Evolutionary conservation across 2,329 filamentous ascomycete species (phyloP), one percentile per base, ranked within the genome.

Genomic region (Moelleriella libera): DNA sequence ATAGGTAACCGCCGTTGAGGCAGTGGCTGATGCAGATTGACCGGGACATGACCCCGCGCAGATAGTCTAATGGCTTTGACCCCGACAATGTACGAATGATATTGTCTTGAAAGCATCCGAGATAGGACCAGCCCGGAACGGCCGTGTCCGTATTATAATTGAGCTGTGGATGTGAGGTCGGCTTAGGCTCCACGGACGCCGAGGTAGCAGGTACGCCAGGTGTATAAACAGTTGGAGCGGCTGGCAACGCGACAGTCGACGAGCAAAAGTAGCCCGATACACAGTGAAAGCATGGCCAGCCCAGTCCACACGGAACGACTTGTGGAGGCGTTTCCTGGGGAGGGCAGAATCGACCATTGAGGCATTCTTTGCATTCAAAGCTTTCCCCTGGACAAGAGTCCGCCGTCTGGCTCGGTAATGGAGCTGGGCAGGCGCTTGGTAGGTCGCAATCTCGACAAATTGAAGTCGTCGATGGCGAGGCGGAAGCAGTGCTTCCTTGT

Each of bases 1-100:
- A 67, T 2, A 52, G 50, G 52, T 65, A 70, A 5, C 65, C 65
- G 9, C 60, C 59, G 11, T 52, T 54, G 4, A 55, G 55, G 58
- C 75, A 79, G 56, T 67, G 70, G 14, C 63, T 57, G 44, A 74
- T 60, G 53, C 75, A 79, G 44, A 57, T 64, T 48, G 67, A 61
- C 4, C 74, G 64, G 1, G 71, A 75, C 67, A 78, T 75, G 49
- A 57, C 47, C 28, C 57, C 57, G 9, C 50, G 53, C 6, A 61
- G 49, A 43, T 55, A 57, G 14, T 59, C 55, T 10, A 54, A 48
- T 3, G 58, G 56, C 21, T 54, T 54, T 9, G 53, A 47, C 30
- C 55, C 54, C 8, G 52, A 43, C 29, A 59, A 44, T 4, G 50
- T 54, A 43, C 57, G 51, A 29, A 51, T 50, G 7, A 55, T 50